These are phyloP conservation scores for Pholiota molesta DNA, from an alignment of 768 basidiomycete species.

Conservation along the genomic window DNA sequence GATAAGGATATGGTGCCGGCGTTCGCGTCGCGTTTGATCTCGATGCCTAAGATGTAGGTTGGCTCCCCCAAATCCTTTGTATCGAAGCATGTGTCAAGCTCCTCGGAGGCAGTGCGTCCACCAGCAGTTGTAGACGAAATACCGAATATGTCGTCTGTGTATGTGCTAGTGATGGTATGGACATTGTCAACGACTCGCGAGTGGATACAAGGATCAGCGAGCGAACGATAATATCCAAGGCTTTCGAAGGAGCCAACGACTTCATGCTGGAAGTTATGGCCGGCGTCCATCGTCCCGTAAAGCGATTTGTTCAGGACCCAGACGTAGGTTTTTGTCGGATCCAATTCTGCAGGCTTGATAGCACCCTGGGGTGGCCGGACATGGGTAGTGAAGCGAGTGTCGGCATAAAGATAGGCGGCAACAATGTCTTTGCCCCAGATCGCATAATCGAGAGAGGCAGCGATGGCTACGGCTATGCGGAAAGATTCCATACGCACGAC, in stretches of 20 bases:
- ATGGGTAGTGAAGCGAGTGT: conserved; percentile 22
- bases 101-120: conserved; percentile 9
- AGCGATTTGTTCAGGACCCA: conserved; percentile 28
- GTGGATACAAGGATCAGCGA: background rate
- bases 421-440: conserved; percentile 38
- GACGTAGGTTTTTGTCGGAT: conserved; percentile 11
- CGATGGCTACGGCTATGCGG: conserved; percentile 27
- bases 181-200: background rate
- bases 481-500: conserved; percentile 23
- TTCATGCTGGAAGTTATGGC: background rate
- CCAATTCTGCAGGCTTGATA: background rate
- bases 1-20: conserved; percentile 4
- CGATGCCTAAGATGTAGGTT: conserved; percentile 14
- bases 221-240: background rate
- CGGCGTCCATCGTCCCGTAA: conserved; percentile 24
- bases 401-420: conserved; percentile 33
- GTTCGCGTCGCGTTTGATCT: conserved; percentile 7
- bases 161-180: conserved; percentile 21
- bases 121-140: conserved; percentile 10
- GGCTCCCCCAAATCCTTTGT: conserved; percentile 11
- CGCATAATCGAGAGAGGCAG: conserved; percentile 28
- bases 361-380: conserved; percentile 12
- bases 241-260: background rate
- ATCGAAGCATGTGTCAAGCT: conserved; percentile 10
- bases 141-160: conserved; percentile 20